Evolutionary conservation across 331 rosid genomes (phyloP).

Genomic region (Prunus yedoensis): DNA sequence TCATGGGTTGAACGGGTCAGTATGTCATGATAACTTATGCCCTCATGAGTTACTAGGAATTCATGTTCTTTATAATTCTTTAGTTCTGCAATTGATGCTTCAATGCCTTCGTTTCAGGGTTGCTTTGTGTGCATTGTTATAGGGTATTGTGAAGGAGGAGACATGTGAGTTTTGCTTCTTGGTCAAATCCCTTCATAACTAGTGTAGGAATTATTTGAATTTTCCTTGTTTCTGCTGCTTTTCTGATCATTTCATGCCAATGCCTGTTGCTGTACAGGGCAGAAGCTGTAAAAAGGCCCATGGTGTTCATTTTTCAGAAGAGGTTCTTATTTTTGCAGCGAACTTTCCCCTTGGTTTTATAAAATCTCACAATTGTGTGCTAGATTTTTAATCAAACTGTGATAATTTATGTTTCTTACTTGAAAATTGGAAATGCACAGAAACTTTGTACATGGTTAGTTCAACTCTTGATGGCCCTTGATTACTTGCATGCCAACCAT

Average conservation of each 20-base stretch:
- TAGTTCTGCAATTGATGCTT: constrained; percentile 10
- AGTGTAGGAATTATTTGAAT: not conserved
- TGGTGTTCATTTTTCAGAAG: constrained; percentile 40
- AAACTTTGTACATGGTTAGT: constrained; percentile 48
- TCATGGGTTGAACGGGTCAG: constrained; percentile 51
- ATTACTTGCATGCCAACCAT: constrained; percentile 46
- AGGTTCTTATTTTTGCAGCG: constrained; percentile 27
- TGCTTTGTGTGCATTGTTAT: constrained; percentile 49
- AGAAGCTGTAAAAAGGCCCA: constrained; percentile 38
- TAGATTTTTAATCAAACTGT: not conserved
- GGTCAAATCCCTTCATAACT: not conserved
- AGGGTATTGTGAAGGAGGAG: constrained; percentile 53
- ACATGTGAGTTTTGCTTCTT: constrained; percentile 37
- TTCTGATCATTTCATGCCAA: constrained; percentile 7
- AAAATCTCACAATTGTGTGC: not conserved
- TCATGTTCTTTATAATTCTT: not conserved
- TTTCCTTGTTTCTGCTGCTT: not conserved
- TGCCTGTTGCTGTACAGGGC: constrained; percentile 31
- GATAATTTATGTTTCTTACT: not conserved
- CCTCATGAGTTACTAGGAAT: not conserved
- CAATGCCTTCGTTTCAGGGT: constrained; percentile 27
- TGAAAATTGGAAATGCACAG: constrained; percentile 23
- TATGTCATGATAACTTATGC: not conserved
- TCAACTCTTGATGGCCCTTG: constrained; percentile 51
- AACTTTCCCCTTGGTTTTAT: not conserved